Conservation (phyloP, 164 flowering plant species). For the Aristolochia fimbriata region DNA sequence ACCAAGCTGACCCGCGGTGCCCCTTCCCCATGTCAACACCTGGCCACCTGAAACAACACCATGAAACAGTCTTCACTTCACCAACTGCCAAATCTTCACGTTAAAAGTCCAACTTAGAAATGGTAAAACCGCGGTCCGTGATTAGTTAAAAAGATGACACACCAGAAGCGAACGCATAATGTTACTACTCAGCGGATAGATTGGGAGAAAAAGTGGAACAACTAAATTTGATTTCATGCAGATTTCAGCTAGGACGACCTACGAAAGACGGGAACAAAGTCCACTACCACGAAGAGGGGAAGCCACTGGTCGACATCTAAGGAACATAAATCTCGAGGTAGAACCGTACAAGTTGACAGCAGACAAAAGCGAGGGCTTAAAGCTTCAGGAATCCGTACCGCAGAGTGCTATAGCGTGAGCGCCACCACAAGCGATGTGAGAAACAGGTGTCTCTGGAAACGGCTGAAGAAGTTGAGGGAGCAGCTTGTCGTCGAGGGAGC, state of each 20-base stretch:
- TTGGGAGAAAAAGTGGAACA: background rate
- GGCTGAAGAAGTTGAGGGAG: slow-evolving; percentile 39
- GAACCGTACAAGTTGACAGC: background rate
- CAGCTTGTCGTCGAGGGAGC: slow-evolving; percentile 44
- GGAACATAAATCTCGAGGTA: background rate
- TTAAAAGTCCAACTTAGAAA: background rate
- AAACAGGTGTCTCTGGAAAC: slow-evolving; percentile 26
- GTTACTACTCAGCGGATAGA: background rate
- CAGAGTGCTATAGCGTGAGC: slow-evolving; percentile 78
- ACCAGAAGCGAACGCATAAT: background rate
- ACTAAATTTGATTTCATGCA: background rate
- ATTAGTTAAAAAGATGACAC: no score
- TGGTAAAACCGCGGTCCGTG: background rate
- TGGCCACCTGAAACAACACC: slow-evolving; percentile 26
- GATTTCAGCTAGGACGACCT: background rate
- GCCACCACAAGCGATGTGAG: slow-evolving; percentile 74
- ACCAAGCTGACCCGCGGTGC: slow-evolving; percentile 83
- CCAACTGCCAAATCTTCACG: background rate
- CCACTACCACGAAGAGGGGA: background rate
- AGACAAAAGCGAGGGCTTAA: background rate
- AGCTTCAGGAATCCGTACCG: slow-evolving; percentile 16
- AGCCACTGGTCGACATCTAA: background rate
- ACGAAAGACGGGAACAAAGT: background rate
- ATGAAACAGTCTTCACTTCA: background rate
- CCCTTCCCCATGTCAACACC: slow-evolving; percentile 88